Conservation (phyloP, 805 yeast species). For the Ogataea neopini region DNA sequence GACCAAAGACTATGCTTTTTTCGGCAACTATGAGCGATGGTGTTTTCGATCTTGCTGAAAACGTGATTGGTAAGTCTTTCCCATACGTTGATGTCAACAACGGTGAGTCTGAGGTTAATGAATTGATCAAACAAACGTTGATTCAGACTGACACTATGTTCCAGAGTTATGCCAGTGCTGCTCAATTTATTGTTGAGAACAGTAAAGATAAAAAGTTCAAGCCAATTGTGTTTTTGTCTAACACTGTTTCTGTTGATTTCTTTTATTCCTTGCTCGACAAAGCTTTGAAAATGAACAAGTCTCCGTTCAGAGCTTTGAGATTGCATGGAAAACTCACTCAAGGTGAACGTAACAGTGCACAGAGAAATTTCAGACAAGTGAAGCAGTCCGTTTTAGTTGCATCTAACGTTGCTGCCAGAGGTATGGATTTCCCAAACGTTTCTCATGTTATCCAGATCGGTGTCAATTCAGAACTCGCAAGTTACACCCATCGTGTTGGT, state of each 20-base stretch:
- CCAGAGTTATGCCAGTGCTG: constrained; percentile 60
- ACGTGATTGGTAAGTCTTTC: constrained; percentile 53
- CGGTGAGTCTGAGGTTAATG: constrained; percentile 68
- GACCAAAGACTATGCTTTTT: constrained; percentile 69
- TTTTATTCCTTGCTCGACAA: constrained; percentile 43
- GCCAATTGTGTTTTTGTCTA: constrained; percentile 81
- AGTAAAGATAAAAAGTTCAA: constrained; percentile 50
- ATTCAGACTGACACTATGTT: constrained; percentile 54
- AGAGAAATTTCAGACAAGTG: constrained; percentile 35
- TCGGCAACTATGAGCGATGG: constrained; percentile 83
- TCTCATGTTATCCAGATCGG: constrained; percentile 84
- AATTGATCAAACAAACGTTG: constrained; percentile 69
- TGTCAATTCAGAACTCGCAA: constrained; percentile 70
- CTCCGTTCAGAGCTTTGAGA: constrained; percentile 17
- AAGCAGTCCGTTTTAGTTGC: constrained; percentile 65
- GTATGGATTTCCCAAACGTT: constrained; percentile 91
- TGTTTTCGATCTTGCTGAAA: constrained; percentile 65
- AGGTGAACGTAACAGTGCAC: constrained; percentile 48
- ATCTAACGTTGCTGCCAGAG: constrained; percentile 95
- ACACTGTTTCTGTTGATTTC: constrained; percentile 67
- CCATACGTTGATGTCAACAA: constrained; percentile 73
- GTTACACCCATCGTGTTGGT: constrained; percentile 90
- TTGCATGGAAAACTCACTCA: constrained; percentile 81
- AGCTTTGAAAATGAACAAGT: constrained; percentile 15
- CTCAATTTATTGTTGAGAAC: constrained; percentile 47